Percentiles rank a stretch among this genome's conserved stretches.
phyloP scores from a whole-genome alignment of 2,329 filamentous ascomycete genomes.

The Cladosporium austrohemisphaericum region DNA sequence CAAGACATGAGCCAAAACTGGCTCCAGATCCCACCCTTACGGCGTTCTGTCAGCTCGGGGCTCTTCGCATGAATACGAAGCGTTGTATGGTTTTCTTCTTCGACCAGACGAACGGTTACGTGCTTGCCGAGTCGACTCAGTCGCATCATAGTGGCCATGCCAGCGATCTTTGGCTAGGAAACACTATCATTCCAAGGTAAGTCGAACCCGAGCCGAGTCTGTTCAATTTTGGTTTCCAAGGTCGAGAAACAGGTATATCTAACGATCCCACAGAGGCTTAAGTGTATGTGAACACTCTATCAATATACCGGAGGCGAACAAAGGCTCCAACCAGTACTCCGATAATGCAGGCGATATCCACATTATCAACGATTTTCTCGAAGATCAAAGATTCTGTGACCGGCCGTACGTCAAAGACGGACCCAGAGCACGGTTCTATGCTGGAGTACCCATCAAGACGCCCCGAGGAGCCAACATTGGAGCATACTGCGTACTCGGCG shows the following conservation, averaged over 20 bases:
- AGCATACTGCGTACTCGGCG: conserved; percentile 57
- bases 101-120: conserved; percentile 47
- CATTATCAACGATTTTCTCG: conserved; percentile 29
- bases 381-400: conserved; percentile 27
- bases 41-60: conserved; percentile 50
- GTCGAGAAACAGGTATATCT: not conserved
- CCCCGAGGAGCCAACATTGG: conserved; percentile 58
- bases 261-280: conserved; percentile 15
- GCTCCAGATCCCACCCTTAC: conserved; percentile 42
- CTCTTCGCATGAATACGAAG: conserved; percentile 46
- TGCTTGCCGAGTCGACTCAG: conserved; percentile 52
- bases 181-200: conserved; percentile 25
- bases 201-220: too few relatives aligned
- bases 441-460: conserved; percentile 60
- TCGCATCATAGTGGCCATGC: conserved; percentile 33
- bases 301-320: conserved; percentile 21
- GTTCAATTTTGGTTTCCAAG: too few relatives aligned
- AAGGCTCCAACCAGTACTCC: conserved; percentile 19
- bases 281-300: conserved; percentile 32
- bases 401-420: conserved; percentile 27
- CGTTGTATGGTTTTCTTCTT: conserved; percentile 54
- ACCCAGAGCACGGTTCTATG: conserved; percentile 46
- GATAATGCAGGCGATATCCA: conserved; percentile 17
- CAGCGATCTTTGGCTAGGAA: conserved; percentile 28
- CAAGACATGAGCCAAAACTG: conserved; percentile 32